Conservation (phyloP, 495 filamentous ascomycete genomes). For the Corynascus novoguineensis region DNA sequence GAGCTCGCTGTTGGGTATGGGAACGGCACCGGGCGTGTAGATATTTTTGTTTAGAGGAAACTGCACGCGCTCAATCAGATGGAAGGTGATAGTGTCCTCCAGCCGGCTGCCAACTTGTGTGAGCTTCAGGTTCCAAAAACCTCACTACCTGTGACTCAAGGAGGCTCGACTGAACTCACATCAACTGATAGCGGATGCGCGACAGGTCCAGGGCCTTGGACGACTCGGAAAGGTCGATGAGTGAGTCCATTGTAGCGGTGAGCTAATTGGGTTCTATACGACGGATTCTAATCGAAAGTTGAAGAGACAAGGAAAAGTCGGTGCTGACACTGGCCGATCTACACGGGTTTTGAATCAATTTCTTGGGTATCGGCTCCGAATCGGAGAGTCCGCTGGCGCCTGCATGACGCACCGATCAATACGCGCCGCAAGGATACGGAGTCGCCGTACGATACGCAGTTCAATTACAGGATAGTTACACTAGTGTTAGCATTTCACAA, state of each 20-base stretch:
- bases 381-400: neutral
- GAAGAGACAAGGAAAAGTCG: neutral
- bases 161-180: conserved; percentile 51
- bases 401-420: conserved; percentile 8
- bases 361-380: neutral
- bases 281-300: neutral
- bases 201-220: conserved; percentile 80
- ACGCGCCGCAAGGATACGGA: no score
- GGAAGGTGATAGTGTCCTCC: conserved; percentile 98
- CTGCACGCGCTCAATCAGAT: conserved; percentile 95
- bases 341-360: neutral
- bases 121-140: neutral
- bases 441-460: no score
- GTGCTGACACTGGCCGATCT: neutral
- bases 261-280: neutral
- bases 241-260: conserved; percentile 63
- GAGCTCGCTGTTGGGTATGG: conserved; percentile 62
- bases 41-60: conserved; percentile 90
- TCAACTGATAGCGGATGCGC: conserved; percentile 92
- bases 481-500: no score
- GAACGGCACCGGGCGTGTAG: conserved; percentile 74
- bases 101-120: conserved; percentile 59
- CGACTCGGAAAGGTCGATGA: conserved; percentile 80
- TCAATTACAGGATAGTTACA: no score
- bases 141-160: neutral